Base-by-base conservation (phyloP, 2,329 filamentous ascomycete genomes). In the Thermothelomyces thermophilus region DNA sequence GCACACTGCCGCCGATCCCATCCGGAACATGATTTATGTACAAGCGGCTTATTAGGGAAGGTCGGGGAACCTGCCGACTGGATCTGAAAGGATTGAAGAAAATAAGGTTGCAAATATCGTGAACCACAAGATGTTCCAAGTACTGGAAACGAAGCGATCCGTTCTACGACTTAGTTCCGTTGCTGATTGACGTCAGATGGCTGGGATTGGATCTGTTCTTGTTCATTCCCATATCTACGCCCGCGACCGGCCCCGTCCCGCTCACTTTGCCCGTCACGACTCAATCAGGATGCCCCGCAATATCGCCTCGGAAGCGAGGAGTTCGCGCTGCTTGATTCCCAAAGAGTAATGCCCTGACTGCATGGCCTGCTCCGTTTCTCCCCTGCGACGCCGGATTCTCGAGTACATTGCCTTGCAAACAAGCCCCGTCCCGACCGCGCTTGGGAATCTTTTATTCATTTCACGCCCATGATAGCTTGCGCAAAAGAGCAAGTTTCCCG, bases 391-490 rank as follows among this genome's bases (percentile, higher is more conserved):
- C 48, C 19, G 48, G 17, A 48, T 42, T 10, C 19, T 36, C 41
- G 44, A 48, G 52, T 42, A 46, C 41, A 46, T 46, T 41, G 45
- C 44, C 39, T 36, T 34, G 19, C 41, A 39, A 51, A 55, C 51
- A 55, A 51, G 46, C 50, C 48, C 50, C 41, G 41, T 45, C 43
- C 54, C 49, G 44, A 46, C 51, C 55, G 56, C 54, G 52, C 55
- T 61, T 61, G 59, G 63, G 59, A 62, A 64, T 61, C 54, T 59
- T 58, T 59, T 58, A 55, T 62, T 69, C 68, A 67, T 68, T 66
- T 66, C 73, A 69, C 71, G 71, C 70, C 69, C 72, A 72, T 57
- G 54, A 68, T 31, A 71, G 71, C 68, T 71, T 72, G 72, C 68
- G 70, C 63, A 70, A 68, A 68, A 63, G 65, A 71, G 68, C 68